Base-by-base conservation (phyloP, 1,139 yeast genomes). In the Torulaspora globosa region DNA sequence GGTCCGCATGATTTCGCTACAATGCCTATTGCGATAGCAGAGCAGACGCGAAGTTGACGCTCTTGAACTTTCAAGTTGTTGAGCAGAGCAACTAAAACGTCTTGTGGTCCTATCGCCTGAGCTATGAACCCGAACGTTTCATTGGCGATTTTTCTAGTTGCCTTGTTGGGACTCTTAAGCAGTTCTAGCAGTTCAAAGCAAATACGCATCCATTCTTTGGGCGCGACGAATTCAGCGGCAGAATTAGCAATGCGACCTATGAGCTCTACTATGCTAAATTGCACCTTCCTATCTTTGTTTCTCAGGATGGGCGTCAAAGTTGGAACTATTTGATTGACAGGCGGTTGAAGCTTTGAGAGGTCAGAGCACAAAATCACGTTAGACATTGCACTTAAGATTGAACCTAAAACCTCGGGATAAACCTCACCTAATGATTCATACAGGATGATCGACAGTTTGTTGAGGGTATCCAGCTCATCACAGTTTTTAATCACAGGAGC, bases 1-100 rank as follows among this genome's bases (percentile, higher is more conserved):
- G 98, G 97, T 0, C 87, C 80, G 68, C 98, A 92, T 0, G 85
- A 81, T 48, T 90, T 95, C 0, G 98, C 97, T 11, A 94, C 96
- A 58, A 94, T 90, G 30, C 96, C 98, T 56, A 94, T 87, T 0
- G 99, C 99, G 35, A 94, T 97, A 1, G 98, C 97, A 0, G 98
- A 89, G 63, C 97, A 90, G 10, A 94, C 97, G 59, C 99, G 82
- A 37, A 89, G 73, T 66, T 94, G 98, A 62, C 99, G 86, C 60
- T 92, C 98, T 64, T 92, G 97, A 3, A 90, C 96, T 49, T 88
- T 75, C 52, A 94, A 70, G 57, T 92, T 92, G 56, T 86, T 87
- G 47, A 94, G 71, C 30, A 94, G 70, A 56, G 95, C 85, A 0
- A 86, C 92, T 28, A 92, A 69, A 2, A 94, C 95, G 65, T 92